Base-by-base conservation (phyloP, 257 asterid genomes). In the Lantana camara region DNA sequence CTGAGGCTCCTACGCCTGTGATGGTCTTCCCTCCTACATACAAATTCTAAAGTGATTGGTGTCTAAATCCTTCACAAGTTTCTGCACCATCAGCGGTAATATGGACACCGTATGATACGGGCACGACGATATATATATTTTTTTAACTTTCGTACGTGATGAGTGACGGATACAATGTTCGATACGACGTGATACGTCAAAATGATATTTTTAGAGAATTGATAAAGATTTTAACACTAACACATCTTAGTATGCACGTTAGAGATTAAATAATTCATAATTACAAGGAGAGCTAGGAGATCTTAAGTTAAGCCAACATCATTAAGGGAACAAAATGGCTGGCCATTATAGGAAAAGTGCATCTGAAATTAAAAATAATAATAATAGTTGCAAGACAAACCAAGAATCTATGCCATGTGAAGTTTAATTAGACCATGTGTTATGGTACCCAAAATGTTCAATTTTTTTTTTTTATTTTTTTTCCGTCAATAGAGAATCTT, bases 401-500 rank as follows among this genome's bases (percentile, higher is more conserved):
- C 17, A 22, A 51, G 69, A 64, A 64, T 64, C 60, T 64, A 64
- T 35, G 23, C 59, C 59, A 63, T 63, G 68, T 63, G 68, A 63
- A 63, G 16, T 9, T n/a, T 47, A 21, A 46, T 46, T 11, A 61
- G 14, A 17, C 19, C 67, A 46, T 47, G 67, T 46, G 67, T 17
- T 62, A 7, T 27, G 30, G 67, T 17, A 46, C 46, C 12, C 19
- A 45, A 45, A 30, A 29, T 17, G 9, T 46, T 22, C 16, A 5
- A 40, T 45, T 24, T 22, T 61, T 32, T 16, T 16, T 35, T 57
- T 15, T 44, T 44, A 8, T 2, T 5, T 16, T 20, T 4, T 4
- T 49, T 21, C 11, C 10, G 1, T 20, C 20, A 5, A 21, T 20
- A 27, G 21, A 49, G 30, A 21, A 49, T 49, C 32, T 20, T 21